A percentile compares a stretch with the other conserved stretches of the same genome.
Evolutionary conservation across 2,329 filamentous ascomycete genomes (phyloP).

Genomic region (Graphiopsis chlorocephala): DNA sequence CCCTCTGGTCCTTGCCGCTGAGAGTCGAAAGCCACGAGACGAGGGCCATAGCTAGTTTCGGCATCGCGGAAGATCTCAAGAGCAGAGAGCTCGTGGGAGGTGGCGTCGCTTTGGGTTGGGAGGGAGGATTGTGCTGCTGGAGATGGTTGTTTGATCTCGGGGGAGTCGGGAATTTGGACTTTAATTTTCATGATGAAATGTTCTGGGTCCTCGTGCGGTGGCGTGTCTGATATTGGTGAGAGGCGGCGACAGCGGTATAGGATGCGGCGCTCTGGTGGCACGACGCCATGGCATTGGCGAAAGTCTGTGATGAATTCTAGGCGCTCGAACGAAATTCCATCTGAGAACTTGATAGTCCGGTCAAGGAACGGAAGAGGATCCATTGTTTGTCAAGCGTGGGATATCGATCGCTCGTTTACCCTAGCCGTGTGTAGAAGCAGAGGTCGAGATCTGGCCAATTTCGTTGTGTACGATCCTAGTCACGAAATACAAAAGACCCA

Average conservation of each 20-base stretch:
- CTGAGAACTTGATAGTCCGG: neutral
- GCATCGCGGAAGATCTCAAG: slow-evolving; percentile 24
- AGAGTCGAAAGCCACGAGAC: slow-evolving; percentile 26
- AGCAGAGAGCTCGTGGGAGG: slow-evolving; percentile 28
- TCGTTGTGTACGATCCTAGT: neutral
- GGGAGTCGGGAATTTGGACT: slow-evolving; percentile 23
- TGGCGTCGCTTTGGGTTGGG: slow-evolving; percentile 29
- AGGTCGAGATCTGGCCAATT: neutral
- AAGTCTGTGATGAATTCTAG: slow-evolving; percentile 30
- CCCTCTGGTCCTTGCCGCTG: slow-evolving; percentile 21
- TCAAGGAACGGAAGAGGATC: neutral
- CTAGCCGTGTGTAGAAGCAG: neutral
- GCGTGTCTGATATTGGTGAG: neutral
- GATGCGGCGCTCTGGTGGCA: slow-evolving; percentile 26
- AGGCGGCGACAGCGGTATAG: slow-evolving; percentile 27
- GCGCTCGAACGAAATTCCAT: neutral
- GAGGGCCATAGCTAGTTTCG: slow-evolving; percentile 23
- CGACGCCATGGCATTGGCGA: slow-evolving; percentile 27
- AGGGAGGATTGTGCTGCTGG: slow-evolving; percentile 29
- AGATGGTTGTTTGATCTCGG: slow-evolving; percentile 10
- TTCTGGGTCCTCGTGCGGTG: neutral
- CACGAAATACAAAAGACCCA: neutral
- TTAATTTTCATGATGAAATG: slow-evolving; percentile 32
- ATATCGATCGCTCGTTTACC: neutral
- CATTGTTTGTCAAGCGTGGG: neutral